These are phyloP conservation scores for Paratinospora sagittata DNA, from an alignment of 164 flowering plant genomes.

Conservation along the genomic window DNA sequence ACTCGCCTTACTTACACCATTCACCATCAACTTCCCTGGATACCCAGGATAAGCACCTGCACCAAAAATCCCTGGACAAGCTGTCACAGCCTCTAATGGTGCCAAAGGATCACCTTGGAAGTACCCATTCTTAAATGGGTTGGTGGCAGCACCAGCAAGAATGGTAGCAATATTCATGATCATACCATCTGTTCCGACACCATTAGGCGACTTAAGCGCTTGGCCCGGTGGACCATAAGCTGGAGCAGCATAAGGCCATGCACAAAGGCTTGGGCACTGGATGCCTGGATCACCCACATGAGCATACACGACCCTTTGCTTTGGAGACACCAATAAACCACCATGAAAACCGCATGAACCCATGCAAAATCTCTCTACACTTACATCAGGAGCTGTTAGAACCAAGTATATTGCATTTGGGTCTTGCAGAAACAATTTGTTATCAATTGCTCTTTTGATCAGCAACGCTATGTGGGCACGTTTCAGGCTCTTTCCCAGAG, in stretches of 20 bases:
- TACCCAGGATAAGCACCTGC: conserved; percentile 34
- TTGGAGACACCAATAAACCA: not conserved
- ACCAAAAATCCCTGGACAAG: conserved; percentile 36
- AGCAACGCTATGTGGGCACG: conserved; percentile 20
- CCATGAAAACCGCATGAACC: conserved; percentile 32
- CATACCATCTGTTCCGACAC: conserved; percentile 33
- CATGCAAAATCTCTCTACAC: conserved; percentile 32
- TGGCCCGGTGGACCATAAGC: conserved; percentile 31
- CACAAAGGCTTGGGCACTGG: conserved; percentile 37
- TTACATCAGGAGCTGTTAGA: conserved; percentile 23
- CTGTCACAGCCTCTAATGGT: conserved; percentile 36
- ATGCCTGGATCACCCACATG: conserved; percentile 29
- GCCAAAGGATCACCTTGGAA: conserved; percentile 31
- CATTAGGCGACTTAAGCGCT: conserved; percentile 31
- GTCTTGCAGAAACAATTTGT: conserved; percentile 13
- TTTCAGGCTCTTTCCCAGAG: conserved; percentile 28
- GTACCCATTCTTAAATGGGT: conserved; percentile 33
- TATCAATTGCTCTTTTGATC: conserved; percentile 14
- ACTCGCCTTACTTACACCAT: conserved; percentile 24
- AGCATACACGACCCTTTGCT: conserved; percentile 20
- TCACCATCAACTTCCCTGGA: conserved; percentile 31
- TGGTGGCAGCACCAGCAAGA: conserved; percentile 36
- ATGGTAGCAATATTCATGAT: conserved; percentile 35
- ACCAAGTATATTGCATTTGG: conserved; percentile 24
- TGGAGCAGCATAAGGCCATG: conserved; percentile 33